phyloP scores from a whole-genome alignment of 2,329 filamentous ascomycete genomes.

The Emergomyces africanus region DNA sequence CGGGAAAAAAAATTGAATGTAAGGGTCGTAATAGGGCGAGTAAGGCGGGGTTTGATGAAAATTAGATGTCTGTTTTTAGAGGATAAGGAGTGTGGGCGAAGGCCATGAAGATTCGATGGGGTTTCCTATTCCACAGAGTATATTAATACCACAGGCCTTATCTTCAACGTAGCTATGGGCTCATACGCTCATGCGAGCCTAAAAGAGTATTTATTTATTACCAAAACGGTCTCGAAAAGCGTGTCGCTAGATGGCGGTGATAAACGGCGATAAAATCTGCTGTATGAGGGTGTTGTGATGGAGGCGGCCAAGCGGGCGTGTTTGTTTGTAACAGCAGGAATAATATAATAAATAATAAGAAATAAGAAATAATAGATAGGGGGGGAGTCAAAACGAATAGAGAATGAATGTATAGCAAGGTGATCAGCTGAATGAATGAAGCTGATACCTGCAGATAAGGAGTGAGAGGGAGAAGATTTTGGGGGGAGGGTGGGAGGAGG shows the following conservation, averaged over 20 bases:
- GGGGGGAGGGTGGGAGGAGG: conserved; percentile 1
- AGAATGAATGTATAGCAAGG: conserved; percentile 38
- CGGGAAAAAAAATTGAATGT: not conserved
- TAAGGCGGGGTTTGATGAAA: not conserved
- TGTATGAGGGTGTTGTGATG: not conserved
- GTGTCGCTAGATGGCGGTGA: not conserved
- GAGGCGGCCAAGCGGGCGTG: not conserved
- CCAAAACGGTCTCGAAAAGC: not conserved
- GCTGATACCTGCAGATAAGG: conserved; percentile 37
- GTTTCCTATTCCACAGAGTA: not conserved
- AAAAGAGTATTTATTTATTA: not conserved
- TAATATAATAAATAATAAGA: too few relatives aligned
- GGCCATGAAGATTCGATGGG: not conserved
- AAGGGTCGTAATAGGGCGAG: not conserved
- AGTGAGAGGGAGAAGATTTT: too few relatives aligned
- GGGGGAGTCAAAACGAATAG: not conserved
- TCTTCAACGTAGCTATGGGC: not conserved
- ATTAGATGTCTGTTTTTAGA: not conserved
- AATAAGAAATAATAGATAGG: not conserved
- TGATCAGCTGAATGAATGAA: conserved; percentile 53
- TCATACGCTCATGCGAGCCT: not conserved
- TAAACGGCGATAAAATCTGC: not conserved
- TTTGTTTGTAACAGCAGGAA: not conserved
- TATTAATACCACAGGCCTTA: not conserved
- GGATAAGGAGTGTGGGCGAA: too few relatives aligned